Evolutionary conservation across 2,329 filamentous ascomycete genomes (phyloP).

Genomic region (Thielaviopsis musarum): DNA sequence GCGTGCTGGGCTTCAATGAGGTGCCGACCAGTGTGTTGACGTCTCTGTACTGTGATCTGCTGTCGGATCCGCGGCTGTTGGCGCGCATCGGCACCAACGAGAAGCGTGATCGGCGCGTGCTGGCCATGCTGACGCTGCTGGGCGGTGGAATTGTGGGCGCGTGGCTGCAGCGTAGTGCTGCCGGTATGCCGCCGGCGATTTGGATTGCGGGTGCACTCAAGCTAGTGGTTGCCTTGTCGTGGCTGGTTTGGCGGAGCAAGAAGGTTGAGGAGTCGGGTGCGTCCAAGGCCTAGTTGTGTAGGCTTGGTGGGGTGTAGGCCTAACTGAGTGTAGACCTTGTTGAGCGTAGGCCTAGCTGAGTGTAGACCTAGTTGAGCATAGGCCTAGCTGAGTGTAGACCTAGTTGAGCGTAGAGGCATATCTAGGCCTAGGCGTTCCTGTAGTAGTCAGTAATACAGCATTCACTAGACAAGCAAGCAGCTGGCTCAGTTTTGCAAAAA

Average conservation of each 20-base stretch:
- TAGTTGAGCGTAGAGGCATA: too few species aligned
- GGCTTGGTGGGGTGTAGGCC: too few species aligned
- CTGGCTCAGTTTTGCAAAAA: neutral
- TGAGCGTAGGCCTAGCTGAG: neutral
- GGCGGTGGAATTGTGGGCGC: slow-evolving; percentile 30
- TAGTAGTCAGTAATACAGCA: too few species aligned
- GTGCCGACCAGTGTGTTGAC: slow-evolving; percentile 38
- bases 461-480: too few species aligned
- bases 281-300: neutral
- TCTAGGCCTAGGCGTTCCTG: too few species aligned
- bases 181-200: slow-evolving; percentile 25
- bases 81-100: slow-evolving; percentile 24
- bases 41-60: slow-evolving; percentile 35
- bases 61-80: slow-evolving; percentile 33
- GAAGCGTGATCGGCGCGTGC: slow-evolving; percentile 31
- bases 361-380: too few species aligned
- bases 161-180: slow-evolving; percentile 28
- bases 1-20: slow-evolving; percentile 34
- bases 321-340: too few species aligned
- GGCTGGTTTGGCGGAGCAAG: slow-evolving; percentile 19
- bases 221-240: slow-evolving; percentile 22
- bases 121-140: slow-evolving; percentile 28
- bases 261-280: neutral
- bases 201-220: slow-evolving; percentile 31
- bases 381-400: too few species aligned